Conservation (phyloP, 1,284 basidiomycete genomes). For the Cutaneotrichosporon sp. region DNA sequence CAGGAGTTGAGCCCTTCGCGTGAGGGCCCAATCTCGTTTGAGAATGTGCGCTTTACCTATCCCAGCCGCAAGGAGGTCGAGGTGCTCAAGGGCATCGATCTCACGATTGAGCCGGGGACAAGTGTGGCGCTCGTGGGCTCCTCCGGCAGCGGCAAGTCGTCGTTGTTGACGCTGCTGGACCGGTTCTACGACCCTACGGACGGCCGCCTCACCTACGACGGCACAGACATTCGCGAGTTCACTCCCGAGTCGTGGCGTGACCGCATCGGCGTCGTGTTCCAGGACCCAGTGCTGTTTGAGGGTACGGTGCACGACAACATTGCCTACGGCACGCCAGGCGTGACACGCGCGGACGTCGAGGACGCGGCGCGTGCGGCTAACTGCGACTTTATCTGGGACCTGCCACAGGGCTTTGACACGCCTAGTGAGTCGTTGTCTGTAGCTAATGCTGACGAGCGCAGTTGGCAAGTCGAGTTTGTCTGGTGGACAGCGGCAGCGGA, state of each 20-base stretch:
- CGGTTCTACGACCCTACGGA: constrained; percentile 86
- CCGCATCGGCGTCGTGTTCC: constrained; percentile 81
- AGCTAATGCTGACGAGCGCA: constrained; percentile 19
- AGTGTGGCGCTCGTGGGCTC: constrained; percentile 88
- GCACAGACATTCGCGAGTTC: constrained; percentile 80
- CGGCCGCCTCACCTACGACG: constrained; percentile 78
- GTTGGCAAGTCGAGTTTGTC: constrained; percentile 47
- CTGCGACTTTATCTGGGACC: constrained; percentile 89
- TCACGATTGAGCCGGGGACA: constrained; percentile 73
- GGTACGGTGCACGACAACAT: constrained; percentile 92
- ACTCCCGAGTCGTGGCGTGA: constrained; percentile 76
- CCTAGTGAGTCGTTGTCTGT: constrained; percentile 52
- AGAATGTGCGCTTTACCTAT: constrained; percentile 77
- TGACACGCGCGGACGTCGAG: constrained; percentile 76
- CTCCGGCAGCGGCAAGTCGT: constrained; percentile 87
- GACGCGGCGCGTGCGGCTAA: constrained; percentile 83
- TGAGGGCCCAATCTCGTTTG: constrained; percentile 67
- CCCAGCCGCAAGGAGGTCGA: constrained; percentile 72
- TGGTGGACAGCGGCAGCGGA: constrained; percentile 52
- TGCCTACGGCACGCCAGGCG: constrained; percentile 71
- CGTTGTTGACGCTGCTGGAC: constrained; percentile 78
- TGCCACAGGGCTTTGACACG: constrained; percentile 80
- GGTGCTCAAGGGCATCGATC: constrained; percentile 70
- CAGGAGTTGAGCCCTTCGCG: constrained; percentile 54
- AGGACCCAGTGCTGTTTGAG: constrained; percentile 56